phyloP scores from a whole-genome alignment of 1,139 yeast genomes.

The Arxiozyma slooffiae region DNA sequence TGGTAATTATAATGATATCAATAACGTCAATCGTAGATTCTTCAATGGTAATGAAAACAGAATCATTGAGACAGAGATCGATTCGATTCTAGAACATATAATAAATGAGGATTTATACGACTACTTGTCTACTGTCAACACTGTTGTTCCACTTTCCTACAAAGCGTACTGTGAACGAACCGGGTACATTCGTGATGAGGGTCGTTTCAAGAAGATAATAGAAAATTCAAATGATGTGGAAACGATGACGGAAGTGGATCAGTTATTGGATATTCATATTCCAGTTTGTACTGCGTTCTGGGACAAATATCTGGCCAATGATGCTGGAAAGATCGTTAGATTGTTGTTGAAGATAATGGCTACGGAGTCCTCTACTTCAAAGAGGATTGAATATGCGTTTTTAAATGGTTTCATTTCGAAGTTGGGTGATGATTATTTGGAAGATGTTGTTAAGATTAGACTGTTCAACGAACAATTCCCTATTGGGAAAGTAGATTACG shows the following conservation, averaged over 20 bases:
- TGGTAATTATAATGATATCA: neutral
- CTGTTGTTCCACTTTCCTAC: conserved; percentile 14
- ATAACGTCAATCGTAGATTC: neutral
- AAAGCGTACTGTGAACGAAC: conserved; percentile 12
- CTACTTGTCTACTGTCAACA: conserved; percentile 13
- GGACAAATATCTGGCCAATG: conserved; percentile 12
- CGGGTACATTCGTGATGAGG: conserved; percentile 10
- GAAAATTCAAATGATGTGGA: neutral
- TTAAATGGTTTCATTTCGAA: conserved; percentile 11
- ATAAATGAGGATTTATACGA: conserved; percentile 16
- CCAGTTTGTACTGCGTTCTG: conserved; percentile 18
- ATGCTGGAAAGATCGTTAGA: conserved; percentile 10
- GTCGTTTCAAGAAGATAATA: conserved; percentile 7
- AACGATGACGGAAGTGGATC: conserved; percentile 10
- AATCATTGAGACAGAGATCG: conserved; percentile 4
- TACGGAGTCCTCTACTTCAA: conserved; percentile 12
- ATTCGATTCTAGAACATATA: conserved; percentile 6
- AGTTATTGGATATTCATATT: conserved; percentile 15
- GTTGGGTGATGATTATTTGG: conserved; percentile 12
- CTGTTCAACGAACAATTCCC: conserved; percentile 14
- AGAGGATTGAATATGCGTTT: conserved; percentile 10
- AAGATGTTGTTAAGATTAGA: conserved; percentile 13
- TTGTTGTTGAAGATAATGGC: conserved; percentile 11
- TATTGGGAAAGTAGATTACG: conserved; percentile 17
- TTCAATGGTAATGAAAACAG: conserved; percentile 4